A percentile compares a stretch with the other conserved stretches of the same genome.
These are phyloP conservation scores for Sclerotinia minor DNA, from an alignment of 2,329 filamentous ascomycete species.

Conservation along the genomic window DNA sequence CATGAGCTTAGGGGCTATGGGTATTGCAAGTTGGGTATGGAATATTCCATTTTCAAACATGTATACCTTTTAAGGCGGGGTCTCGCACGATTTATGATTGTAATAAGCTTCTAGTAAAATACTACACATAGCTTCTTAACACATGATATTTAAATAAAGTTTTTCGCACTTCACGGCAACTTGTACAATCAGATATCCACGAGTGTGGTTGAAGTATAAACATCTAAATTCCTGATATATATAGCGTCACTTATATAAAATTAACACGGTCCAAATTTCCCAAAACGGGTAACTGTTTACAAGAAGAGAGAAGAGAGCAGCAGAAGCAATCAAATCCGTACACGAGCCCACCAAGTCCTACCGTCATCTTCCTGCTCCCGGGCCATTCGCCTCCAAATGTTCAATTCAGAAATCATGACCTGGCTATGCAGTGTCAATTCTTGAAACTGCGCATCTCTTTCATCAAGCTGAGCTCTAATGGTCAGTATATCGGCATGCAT, in stretches of 20 bases:
- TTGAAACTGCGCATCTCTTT: constrained; percentile 4
- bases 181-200: background rate
- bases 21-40: constrained; percentile 61
- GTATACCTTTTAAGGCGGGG: constrained; percentile 2
- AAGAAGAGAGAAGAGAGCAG: background rate
- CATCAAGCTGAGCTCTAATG: background rate
- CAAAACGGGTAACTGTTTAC: background rate
- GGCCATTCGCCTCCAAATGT: background rate
- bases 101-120: background rate
- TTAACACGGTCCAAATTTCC: background rate
- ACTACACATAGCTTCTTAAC: background rate
- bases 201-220: background rate
- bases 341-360: background rate
- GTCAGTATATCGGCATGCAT: background rate
- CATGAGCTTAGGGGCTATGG: constrained; percentile 80
- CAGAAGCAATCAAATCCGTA: background rate
- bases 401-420: background rate
- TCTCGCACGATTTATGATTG: background rate
- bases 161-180: background rate
- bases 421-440: background rate
- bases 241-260: background rate
- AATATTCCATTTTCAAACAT: constrained; percentile 48
- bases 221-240: background rate
- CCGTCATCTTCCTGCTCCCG: background rate
- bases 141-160: background rate